These are phyloP conservation scores for Fragilariopsis cylindrus DNA, from an alignment of 108 stramenopile genomes.

Conservation along the genomic window DNA sequence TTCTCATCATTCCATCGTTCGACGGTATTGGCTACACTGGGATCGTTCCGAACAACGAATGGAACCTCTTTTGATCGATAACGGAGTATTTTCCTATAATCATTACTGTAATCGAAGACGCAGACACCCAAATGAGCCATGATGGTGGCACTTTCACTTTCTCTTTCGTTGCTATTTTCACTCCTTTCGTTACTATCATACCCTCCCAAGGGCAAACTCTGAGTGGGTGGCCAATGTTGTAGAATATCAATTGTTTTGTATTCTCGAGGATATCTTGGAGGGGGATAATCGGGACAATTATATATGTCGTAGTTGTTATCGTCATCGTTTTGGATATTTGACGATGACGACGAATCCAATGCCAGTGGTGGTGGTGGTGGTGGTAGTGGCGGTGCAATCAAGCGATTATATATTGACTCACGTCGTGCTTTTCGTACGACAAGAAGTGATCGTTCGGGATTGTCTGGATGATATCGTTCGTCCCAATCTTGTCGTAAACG, in stretches of 20 bases:
- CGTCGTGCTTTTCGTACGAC: conserved; percentile 11
- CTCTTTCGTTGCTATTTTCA: background rate
- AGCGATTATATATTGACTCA: background rate
- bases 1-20: conserved; percentile 84
- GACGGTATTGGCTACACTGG: conserved; percentile 74
- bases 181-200: background rate
- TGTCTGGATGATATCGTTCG: conserved; percentile 43
- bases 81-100: conserved; percentile 74
- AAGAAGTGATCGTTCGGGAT: conserved; percentile 39
- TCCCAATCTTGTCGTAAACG: conserved; percentile 57
- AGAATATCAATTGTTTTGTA: conserved; percentile 62
- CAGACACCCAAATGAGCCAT: conserved; percentile 67
- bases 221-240: conserved; percentile 52
- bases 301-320: conserved; percentile 62
- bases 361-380: background rate
- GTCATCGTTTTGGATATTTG: background rate
- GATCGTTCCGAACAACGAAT: conserved; percentile 94
- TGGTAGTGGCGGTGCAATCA: background rate
- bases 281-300: conserved; percentile 81
- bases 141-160: no score
- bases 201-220: background rate
- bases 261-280: conserved; percentile 67
- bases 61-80: conserved; percentile 93
- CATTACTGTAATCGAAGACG: conserved; percentile 82
- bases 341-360: background rate